Evolutionary conservation across 371 early-diverging fungal species (phyloP).

Genomic region (Mucor irregularis): DNA sequence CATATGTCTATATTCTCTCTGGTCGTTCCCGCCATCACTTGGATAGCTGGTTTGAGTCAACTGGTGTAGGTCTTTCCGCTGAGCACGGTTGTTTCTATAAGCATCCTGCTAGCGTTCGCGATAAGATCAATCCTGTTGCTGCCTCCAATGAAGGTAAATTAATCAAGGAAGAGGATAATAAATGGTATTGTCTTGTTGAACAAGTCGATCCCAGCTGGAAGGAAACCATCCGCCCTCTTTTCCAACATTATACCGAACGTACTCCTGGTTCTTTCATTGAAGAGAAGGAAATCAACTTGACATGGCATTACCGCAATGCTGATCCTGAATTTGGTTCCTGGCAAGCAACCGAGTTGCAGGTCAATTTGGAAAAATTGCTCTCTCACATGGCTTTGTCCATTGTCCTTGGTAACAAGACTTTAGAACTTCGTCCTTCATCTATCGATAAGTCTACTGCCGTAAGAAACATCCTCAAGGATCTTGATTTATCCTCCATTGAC

Average conservation of each 20-base stretch:
- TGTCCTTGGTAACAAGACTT: conserved; percentile 90
- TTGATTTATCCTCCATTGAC: conserved; percentile 51
- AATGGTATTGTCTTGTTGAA: conserved; percentile 88
- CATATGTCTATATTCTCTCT: conserved; percentile 91
- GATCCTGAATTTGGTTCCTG: conserved; percentile 87
- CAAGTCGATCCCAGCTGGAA: conserved; percentile 90
- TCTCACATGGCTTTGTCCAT: conserved; percentile 92
- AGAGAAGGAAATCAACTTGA: conserved; percentile 86
- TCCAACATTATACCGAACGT: conserved; percentile 93
- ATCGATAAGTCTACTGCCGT: conserved; percentile 91
- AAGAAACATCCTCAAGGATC: conserved; percentile 84
- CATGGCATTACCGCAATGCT: conserved; percentile 93
- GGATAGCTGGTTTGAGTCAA: conserved; percentile 85
- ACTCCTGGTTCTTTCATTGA: conserved; percentile 95
- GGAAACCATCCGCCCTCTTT: conserved; percentile 87
- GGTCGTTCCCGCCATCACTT: conserved; percentile 85
- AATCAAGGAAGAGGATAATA: conserved; percentile 57
- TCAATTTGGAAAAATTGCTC: conserved; percentile 91
- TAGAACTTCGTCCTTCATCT: conserved; percentile 90
- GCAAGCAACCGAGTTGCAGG: conserved; percentile 82
- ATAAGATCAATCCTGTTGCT: conserved; percentile 38
- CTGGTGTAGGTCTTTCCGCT: conserved; percentile 88
- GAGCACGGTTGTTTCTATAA: conserved; percentile 97
- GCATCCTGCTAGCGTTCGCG: conserved; percentile 75
- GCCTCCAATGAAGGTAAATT: conserved; percentile 63